These are phyloP conservation scores for Eremothecium sinecaudum DNA, from an alignment of 1,139 yeast genomes.

Conservation along the genomic window DNA sequence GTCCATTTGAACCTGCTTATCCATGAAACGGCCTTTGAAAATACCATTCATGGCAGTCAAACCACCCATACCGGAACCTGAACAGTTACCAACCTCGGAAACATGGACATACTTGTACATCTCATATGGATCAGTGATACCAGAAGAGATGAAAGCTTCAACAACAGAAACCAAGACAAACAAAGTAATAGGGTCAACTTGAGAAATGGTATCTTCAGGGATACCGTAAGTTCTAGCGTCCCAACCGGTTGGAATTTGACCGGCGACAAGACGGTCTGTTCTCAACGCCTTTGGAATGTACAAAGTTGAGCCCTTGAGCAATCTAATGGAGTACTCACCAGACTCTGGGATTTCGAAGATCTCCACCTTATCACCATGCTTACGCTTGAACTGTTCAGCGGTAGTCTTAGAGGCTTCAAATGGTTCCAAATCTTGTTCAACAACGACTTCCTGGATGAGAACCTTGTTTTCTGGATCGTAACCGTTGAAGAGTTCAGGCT, in stretches of 20 bases:
- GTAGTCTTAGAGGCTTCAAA: slow-evolving; percentile 93
- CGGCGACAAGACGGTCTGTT: slow-evolving; percentile 94
- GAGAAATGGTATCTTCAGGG: slow-evolving; percentile 81
- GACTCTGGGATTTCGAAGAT: slow-evolving; percentile 79
- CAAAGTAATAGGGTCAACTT: slow-evolving; percentile 93
- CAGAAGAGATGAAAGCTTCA: slow-evolving; percentile 87
- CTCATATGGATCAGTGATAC: slow-evolving; percentile 96
- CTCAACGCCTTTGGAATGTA: slow-evolving; percentile 91
- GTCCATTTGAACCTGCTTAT: slow-evolving; percentile 91
- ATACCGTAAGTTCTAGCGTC: slow-evolving; percentile 91
- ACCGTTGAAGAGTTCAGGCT: slow-evolving; percentile 88
- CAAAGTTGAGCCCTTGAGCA: slow-evolving; percentile 87
- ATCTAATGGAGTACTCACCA: slow-evolving; percentile 85
- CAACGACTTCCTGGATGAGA: slow-evolving; percentile 86
- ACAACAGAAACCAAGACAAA: slow-evolving; percentile 89
- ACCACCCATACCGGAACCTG: slow-evolving; percentile 99
- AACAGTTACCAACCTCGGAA: slow-evolving; percentile 97
- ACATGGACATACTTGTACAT: slow-evolving; percentile 97
- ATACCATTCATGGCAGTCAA: slow-evolving; percentile 91
- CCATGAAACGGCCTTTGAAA: slow-evolving; percentile 91
- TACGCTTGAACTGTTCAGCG: slow-evolving; percentile 86
- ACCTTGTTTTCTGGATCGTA: slow-evolving; percentile 92
- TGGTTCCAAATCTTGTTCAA: slow-evolving; percentile 92
- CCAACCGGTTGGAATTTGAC: slow-evolving; percentile 99
- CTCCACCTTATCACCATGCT: slow-evolving; percentile 92